Conservation (phyloP, 352 stramenopile species). For the Phytophthora pinifolia region DNA sequence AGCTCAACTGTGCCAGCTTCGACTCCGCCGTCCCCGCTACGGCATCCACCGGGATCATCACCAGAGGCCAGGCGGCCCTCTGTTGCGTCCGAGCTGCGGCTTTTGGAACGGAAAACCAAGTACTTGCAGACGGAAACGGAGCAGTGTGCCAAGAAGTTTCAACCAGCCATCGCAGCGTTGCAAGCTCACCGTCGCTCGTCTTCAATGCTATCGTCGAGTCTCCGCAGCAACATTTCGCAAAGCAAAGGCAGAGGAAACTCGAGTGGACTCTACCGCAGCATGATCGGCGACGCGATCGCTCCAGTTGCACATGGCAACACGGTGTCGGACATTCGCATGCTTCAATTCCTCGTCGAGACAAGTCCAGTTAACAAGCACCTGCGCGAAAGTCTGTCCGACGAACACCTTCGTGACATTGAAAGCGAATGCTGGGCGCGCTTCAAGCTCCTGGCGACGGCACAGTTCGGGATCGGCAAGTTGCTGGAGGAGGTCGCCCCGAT, state of each 20-base stretch:
- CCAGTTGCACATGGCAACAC: background rate
- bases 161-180: constrained; percentile 14
- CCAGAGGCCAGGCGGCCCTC: constrained; percentile 17
- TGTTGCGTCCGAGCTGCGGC: constrained; percentile 35
- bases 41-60: background rate
- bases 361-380: constrained; percentile 65
- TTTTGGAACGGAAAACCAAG: constrained; percentile 68
- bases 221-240: constrained; percentile 18
- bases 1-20: background rate
- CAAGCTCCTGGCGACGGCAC: constrained; percentile 37
- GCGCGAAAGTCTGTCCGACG: constrained; percentile 37
- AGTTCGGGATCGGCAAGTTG: constrained; percentile 30
- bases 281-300: constrained; percentile 14
- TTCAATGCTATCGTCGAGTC: too few species aligned
- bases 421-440: constrained; percentile 56
- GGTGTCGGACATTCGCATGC: constrained; percentile 14
- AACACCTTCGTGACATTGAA: constrained; percentile 41
- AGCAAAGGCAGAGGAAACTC: constrained; percentile 16
- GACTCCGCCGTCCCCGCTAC: background rate
- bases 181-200: constrained; percentile 14
- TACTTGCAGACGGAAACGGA: constrained; percentile 57
- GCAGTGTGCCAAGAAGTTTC: constrained; percentile 35
- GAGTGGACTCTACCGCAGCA: constrained; percentile 18
- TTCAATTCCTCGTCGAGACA: constrained; percentile 55
- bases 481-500: constrained; percentile 36